Base-by-base conservation (phyloP, 306 rosid species). In the Medicago lupulina region DNA sequence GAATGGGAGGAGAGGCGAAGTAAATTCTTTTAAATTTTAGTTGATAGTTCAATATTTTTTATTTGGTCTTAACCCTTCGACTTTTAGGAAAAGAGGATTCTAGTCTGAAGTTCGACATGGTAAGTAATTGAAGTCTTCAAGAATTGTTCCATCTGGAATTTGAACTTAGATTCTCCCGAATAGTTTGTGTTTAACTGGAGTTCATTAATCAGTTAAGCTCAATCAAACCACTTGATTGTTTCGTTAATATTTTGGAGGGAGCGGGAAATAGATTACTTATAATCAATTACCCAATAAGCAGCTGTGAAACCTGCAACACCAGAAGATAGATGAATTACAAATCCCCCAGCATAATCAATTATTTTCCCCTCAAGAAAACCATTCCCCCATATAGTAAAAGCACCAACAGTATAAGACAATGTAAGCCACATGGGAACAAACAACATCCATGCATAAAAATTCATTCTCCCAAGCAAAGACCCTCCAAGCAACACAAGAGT, bases 351-450 rank as follows among this genome's bases (percentile, higher is more conserved):
- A 57, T 89, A 88, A 73, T 91, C 92, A 39, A 91, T 89, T 3
- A 87, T 73, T 58, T 55, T 16, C 0, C 12, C 4, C 0, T 61
- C 17, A 44, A 86, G 85, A 71, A 89, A 89, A 15, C 96, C 91
- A 53, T 44, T 9, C 7, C 82, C 89, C 97, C 97, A 92, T 17
- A 88, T 86, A 40, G 73, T 85, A 61, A 86, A 89, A 3, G 97
- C 97, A 17, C 96, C 97, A 55, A 86, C 73, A 0, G 90, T 85
- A 76, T 89, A 86, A 75, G 85, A 85, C 5, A 91, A 12, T 0
- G 92, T 91, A 19, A 88, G 81, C 97, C 95, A 89, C 82, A 91
- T 38, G 23, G 95, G 95, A 2, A 91, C 97, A 80, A 89, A 91
- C 58, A 88, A 0, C 95, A 91, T 86, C 97, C 97, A 91, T 5